phyloP scores from a whole-genome alignment of 2,329 filamentous ascomycete species.

The Davidsoniella eucalypti region DNA sequence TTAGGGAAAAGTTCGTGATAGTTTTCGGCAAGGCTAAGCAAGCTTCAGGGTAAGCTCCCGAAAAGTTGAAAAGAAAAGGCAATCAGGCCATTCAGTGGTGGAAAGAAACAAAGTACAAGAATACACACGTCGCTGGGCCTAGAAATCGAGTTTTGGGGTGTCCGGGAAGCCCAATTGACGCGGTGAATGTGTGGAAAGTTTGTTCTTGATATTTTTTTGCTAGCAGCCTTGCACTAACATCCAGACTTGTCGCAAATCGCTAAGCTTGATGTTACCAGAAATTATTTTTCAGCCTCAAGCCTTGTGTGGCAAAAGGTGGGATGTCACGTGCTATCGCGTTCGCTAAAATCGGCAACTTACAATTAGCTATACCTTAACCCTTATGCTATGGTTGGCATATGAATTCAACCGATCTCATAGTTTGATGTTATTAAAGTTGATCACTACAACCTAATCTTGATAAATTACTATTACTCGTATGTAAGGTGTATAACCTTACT shows the following conservation, averaged over 20 bases:
- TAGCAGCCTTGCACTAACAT: conserved; percentile 11
- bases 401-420: background rate
- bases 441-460: too few relatives aligned
- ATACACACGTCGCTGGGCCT: background rate
- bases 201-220: background rate
- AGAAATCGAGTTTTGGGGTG: background rate
- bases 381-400: too few relatives aligned
- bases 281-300: conserved; percentile 13
- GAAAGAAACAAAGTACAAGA: background rate
- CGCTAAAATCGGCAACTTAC: background rate
- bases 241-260: conserved; percentile 6
- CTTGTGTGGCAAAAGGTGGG: conserved; percentile 8
- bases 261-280: conserved; percentile 5
- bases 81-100: conserved; percentile 8
- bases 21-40: conserved; percentile 8
- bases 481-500: too few relatives aligned
- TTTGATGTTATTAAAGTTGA: background rate
- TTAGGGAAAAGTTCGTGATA: background rate
- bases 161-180: conserved; percentile 10
- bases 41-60: conserved; percentile 10
- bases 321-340: conserved; percentile 11
- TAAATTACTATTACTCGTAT: too few relatives aligned
- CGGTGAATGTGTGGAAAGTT: background rate
- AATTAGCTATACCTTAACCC: too few relatives aligned
- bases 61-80: conserved; percentile 1